Percentiles rank a stretch among this genome's conserved stretches.
These are phyloP conservation scores for Selaginella tamariscina DNA, from an alignment of 75 land plant genomes.

Conservation along the genomic window DNA sequence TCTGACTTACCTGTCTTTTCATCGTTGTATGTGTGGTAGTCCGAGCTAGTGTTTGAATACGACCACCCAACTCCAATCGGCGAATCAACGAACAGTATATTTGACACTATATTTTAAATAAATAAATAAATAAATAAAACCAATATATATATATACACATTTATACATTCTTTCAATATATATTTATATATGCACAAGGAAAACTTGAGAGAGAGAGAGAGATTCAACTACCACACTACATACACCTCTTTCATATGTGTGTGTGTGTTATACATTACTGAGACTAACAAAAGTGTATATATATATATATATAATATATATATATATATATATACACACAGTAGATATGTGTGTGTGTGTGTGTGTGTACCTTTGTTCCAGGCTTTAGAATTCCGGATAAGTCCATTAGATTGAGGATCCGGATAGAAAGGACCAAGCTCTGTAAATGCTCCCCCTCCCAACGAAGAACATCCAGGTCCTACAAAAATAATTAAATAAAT, in stretches of 20 bases:
- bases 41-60: constrained; percentile 12
- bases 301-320: background rate
- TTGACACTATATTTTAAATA: background rate
- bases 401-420: background rate
- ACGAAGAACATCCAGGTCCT: constrained; percentile 41
- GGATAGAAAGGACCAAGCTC: constrained; percentile 36
- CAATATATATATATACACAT: background rate
- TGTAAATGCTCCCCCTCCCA: constrained; percentile 36
- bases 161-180: background rate
- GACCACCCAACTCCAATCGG: constrained; percentile 11
- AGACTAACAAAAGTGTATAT: background rate
- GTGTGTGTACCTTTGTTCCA: constrained; percentile 21
- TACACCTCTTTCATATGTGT: too few relatives aligned
- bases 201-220: too few relatives aligned
- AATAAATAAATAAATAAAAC: background rate
- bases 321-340: too few relatives aligned
- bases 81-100: constrained; percentile 4
- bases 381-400: constrained; percentile 17
- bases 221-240: too few relatives aligned
- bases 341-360: too few relatives aligned
- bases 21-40: constrained; percentile 6
- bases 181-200: too few relatives aligned
- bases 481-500: background rate
- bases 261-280: too few relatives aligned
- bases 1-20: constrained; percentile 14